These are phyloP conservation scores for Cymbidium sinense DNA, from an alignment of 106 monocot species.

Conservation along the genomic window DNA sequence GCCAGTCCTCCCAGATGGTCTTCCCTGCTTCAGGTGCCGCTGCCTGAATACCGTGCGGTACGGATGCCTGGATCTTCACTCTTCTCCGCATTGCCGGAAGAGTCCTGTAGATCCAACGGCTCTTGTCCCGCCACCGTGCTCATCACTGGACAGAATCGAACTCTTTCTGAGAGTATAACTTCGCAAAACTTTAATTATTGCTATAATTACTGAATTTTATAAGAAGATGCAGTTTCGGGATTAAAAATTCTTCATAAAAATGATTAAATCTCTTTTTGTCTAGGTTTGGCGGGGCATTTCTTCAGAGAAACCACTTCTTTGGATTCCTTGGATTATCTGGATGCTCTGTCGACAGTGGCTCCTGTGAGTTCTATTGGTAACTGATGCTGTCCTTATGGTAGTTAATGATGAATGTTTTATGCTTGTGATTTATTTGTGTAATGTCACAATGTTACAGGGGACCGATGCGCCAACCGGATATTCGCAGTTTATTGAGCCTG, in stretches of 20 bases:
- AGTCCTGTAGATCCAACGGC: slow-evolving; percentile 21
- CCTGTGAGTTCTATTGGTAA: slow-evolving; percentile 19
- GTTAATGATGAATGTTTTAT: not conserved
- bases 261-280: not conserved
- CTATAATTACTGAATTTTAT: not conserved
- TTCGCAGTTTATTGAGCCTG: slow-evolving; percentile 32
- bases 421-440: not conserved
- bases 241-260: not conserved
- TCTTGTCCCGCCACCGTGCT: slow-evolving; percentile 44
- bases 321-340: slow-evolving; percentile 30
- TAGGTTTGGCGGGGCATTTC: slow-evolving; percentile 31
- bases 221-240: too few species aligned
- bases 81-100: slow-evolving; percentile 29
- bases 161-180: slow-evolving; percentile 35
- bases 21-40: slow-evolving; percentile 45
- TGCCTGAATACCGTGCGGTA: slow-evolving; percentile 22
- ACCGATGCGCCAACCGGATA: slow-evolving; percentile 14
- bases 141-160: slow-evolving; percentile 40
- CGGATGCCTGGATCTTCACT: not conserved
- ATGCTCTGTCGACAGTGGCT: slow-evolving; percentile 13
- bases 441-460: slow-evolving; percentile 26
- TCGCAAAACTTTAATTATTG: not conserved
- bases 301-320: slow-evolving; percentile 11
- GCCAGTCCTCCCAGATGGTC: slow-evolving; percentile 45
- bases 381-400: not conserved